A percentile compares a stretch with the other conserved stretches of the same genome.
Conservation (phyloP, 352 stramenopile genomes). For the Globisporangium spiculum region DNA sequence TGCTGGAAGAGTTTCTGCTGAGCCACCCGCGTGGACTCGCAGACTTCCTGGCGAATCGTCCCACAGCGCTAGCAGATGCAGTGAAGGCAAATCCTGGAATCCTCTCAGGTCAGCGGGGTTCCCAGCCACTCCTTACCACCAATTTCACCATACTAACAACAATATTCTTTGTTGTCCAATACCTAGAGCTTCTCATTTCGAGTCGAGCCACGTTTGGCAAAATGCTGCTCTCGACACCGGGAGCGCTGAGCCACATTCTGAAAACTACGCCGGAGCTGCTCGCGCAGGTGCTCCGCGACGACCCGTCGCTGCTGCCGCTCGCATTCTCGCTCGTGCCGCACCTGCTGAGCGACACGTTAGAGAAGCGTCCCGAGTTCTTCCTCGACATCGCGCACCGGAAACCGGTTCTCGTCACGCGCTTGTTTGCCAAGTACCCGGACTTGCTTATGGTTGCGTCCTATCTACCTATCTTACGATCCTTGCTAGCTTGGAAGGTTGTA, state of each 20-base stretch:
- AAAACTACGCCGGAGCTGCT: conserved; percentile 50
- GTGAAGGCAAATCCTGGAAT: conserved; percentile 57
- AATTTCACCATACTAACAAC: not conserved
- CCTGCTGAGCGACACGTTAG: conserved; percentile 53
- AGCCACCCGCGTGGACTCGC: conserved; percentile 56
- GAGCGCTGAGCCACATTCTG: conserved; percentile 45
- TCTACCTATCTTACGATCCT: too few relatives aligned
- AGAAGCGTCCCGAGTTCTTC: conserved; percentile 65
- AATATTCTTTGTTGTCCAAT: not conserved
- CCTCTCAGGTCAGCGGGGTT: conserved; percentile 35
- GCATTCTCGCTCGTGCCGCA: conserved; percentile 58
- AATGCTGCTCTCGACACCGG: conserved; percentile 39
- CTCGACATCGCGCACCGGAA: conserved; percentile 66
- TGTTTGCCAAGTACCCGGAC: conserved; percentile 70
- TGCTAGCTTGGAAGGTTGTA: too few relatives aligned
- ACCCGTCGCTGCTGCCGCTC: conserved; percentile 38
- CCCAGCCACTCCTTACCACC: not conserved
- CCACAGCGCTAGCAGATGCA: conserved; percentile 36
- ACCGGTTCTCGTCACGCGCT: conserved; percentile 44
- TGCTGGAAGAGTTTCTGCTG: conserved; percentile 67
- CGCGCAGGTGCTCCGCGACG: conserved; percentile 46
- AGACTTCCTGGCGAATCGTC: conserved; percentile 59
- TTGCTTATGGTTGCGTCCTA: conserved; percentile 44
- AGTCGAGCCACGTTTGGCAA: conserved; percentile 39
- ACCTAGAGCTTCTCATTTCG: conserved; percentile 38